Evolutionary conservation across 768 basidiomycete genomes (phyloP).

Genomic region (Coprinopsis marcescibilis): DNA sequence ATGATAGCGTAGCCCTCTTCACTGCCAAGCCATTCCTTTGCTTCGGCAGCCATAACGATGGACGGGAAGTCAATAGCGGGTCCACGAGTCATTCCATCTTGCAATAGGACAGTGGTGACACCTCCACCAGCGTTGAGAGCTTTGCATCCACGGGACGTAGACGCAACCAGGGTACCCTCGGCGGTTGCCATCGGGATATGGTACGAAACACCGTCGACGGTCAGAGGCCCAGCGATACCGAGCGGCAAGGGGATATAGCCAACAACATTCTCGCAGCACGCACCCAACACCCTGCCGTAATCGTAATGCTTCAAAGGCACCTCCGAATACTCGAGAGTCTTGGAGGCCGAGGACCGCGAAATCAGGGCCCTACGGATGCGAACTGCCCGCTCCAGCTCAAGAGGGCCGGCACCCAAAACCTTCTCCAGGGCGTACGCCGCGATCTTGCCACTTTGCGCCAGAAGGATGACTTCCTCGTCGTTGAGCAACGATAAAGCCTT

Average conservation of each 20-base stretch:
- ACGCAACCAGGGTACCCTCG: slow-evolving; percentile 98
- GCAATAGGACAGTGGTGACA: slow-evolving; percentile 85
- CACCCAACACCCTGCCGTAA: slow-evolving; percentile 89
- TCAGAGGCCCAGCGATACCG: slow-evolving; percentile 93
- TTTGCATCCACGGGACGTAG: slow-evolving; percentile 95
- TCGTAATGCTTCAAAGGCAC: slow-evolving; percentile 86
- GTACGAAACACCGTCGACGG: slow-evolving; percentile 75
- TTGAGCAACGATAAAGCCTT: slow-evolving; percentile 56
- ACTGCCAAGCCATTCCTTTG: slow-evolving; percentile 82
- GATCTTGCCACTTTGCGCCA: slow-evolving; percentile 89
- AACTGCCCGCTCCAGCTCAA: slow-evolving; percentile 80
- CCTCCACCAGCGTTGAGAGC: slow-evolving; percentile 96
- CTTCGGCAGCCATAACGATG: slow-evolving; percentile 71
- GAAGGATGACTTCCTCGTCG: slow-evolving; percentile 88
- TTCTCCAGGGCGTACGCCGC: slow-evolving; percentile 95
- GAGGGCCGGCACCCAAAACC: slow-evolving; percentile 49
- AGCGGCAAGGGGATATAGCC: slow-evolving; percentile 96
- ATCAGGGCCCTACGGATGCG: slow-evolving; percentile 81
- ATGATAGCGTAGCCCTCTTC: slow-evolving; percentile 72
- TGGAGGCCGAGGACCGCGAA: slow-evolving; percentile 80
- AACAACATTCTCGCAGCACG: slow-evolving; percentile 98
- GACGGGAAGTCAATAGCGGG: slow-evolving; percentile 96
- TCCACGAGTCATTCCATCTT: slow-evolving; percentile 97
- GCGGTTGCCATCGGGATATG: slow-evolving; percentile 99
- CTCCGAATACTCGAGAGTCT: slow-evolving; percentile 77